Base-by-base conservation (phyloP, 768 basidiomycete species). In the Calocera cornea region DNA sequence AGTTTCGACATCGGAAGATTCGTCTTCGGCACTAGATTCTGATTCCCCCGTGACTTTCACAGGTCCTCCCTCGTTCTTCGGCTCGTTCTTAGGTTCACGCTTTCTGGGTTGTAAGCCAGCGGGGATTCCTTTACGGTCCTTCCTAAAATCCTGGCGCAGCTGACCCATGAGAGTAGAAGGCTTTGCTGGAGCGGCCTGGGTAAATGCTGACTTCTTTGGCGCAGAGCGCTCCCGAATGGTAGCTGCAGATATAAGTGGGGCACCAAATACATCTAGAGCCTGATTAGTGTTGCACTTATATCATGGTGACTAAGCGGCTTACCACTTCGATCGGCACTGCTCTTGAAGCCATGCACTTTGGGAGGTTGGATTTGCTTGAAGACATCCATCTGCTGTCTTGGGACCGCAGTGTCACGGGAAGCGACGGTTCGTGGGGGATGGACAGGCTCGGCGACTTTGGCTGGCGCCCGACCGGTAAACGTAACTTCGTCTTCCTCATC, bases 401-500 rank as follows among this genome's bases (percentile, higher is more conserved):
- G 34, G 27, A 27, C 14, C 11, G 34, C 10, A 17, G 34, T 41
- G 16, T 50, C 17, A 34, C 47, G 5, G 66, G 64, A 29, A 17
- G 14, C 27, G 36, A 38, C 36, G 22, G 50, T 7, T n/a, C 22
- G 27, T 38, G 38, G 10, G 60, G 49, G 66, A 63, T 24, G 49
- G 17, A 2, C 31, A 27, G 67, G 60, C 41, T 69, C 64, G 34
- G 65, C 7, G 22, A 41, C 41, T 64, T 65, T 67, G 10, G 22
- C 2, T 19, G 67, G 64, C 19, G 67, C 41, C 17, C 64, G 64
- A 17, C 63, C 47, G 49, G 87, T 71, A 67, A 85, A 79, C 69
- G 86, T 78, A 33, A 89, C 78, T 19, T 85, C 85, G 54, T 87
- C 84, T 34, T 83, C 83, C 38, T 83, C 81, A 33, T 82, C 81